Percentiles rank a stretch among this genome's conserved stretches.
phyloP scores from a whole-genome alignment of 23 red algal species.

The Gracilaria domingensis region DNA sequence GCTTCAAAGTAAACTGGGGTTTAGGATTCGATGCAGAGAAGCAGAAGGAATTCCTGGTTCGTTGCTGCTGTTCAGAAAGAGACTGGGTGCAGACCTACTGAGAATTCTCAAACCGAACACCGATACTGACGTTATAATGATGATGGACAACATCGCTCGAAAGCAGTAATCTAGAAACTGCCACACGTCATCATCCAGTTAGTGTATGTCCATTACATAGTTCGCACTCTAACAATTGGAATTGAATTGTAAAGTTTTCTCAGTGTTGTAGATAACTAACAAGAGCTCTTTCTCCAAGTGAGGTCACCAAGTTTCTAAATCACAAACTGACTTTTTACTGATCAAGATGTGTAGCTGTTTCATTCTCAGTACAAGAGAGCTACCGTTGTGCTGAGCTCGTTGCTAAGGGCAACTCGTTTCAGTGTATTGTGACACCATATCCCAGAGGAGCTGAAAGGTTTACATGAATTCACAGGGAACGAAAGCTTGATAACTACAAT shows the following conservation, averaged over 20 bases:
- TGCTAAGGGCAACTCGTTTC: no score
- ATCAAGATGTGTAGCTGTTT: not conserved
- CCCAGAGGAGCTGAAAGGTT: no score
- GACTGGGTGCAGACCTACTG: slow-evolving; percentile 39
- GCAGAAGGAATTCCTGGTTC: slow-evolving; percentile 32
- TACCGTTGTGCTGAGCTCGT: no score
- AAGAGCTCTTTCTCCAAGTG: not conserved
- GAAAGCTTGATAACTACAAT: not conserved
- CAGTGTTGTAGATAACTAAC: not conserved
- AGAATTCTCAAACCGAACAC: slow-evolving; percentile 62
- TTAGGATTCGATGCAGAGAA: slow-evolving; percentile 75
- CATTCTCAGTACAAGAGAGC: not conserved
- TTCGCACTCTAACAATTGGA: not conserved
- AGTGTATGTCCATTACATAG: not conserved
- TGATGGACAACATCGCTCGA: not conserved
- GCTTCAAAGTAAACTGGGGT: slow-evolving; percentile 45
- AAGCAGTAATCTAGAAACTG: not conserved
- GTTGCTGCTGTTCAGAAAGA: slow-evolving; percentile 52
- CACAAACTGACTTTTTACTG: no score
- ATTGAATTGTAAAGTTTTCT: slow-evolving; percentile 6
- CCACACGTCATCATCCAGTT: not conserved
- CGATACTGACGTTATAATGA: slow-evolving; percentile 4
- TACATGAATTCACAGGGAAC: not conserved
- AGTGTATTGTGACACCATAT: no score
- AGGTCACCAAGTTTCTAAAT: not conserved